phyloP scores from a whole-genome alignment of 495 filamentous ascomycete genomes.

The Chlorociboria aeruginascens region DNA sequence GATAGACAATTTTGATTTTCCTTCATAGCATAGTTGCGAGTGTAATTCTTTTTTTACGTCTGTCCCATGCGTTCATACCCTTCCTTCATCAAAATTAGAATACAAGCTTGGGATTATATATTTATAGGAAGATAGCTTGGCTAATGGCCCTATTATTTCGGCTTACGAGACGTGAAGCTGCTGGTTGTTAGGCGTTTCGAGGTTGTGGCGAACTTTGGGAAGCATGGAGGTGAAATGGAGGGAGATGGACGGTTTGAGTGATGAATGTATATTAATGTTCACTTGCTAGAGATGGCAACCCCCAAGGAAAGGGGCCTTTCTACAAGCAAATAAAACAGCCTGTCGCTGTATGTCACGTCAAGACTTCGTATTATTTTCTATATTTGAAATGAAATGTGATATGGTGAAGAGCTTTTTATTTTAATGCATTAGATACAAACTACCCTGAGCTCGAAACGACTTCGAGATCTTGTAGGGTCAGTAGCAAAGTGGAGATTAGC shows the following conservation, averaged over 20 bases:
- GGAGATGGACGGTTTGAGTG: no score
- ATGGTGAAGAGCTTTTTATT: no score
- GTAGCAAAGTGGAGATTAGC: no score
- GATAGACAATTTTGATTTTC: not conserved
- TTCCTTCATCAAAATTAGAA: not conserved
- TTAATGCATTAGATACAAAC: no score
- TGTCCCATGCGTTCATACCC: not conserved
- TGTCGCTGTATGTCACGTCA: not conserved
- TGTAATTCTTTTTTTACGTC: not conserved
- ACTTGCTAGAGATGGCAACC: not conserved
- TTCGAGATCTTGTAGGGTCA: no score
- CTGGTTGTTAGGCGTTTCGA: not conserved
- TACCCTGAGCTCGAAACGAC: no score
- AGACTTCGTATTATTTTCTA: no score
- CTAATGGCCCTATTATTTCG: not conserved
- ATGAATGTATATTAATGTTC: constrained; percentile 7
- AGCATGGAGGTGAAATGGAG: not conserved
- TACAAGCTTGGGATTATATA: not conserved
- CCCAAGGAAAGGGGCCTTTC: not conserved
- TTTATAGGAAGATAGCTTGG: not conserved
- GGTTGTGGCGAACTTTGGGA: not conserved
- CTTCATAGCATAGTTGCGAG: constrained; percentile 3
- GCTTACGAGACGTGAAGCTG: not conserved
- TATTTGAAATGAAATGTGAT: no score
- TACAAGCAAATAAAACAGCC: not conserved